A percentile compares a stretch with the other conserved stretches of the same genome.
Evolutionary conservation across 306 rosid species (phyloP).

Genomic region (Cucurbita maxima): DNA sequence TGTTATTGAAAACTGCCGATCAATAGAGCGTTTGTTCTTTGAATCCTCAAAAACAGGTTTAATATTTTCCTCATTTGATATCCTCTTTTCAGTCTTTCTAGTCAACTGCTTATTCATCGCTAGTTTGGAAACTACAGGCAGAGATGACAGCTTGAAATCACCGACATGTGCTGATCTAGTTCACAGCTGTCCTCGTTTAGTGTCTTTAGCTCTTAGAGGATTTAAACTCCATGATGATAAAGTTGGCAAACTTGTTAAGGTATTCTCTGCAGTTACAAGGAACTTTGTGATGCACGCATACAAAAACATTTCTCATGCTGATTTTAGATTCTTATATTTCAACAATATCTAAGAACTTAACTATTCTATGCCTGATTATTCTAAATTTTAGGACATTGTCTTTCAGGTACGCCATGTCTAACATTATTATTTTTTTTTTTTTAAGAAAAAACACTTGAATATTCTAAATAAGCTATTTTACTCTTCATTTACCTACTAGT

Average conservation of each 20-base stretch:
- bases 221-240: constrained; percentile 83
- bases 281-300: neutral
- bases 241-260: constrained; percentile 85
- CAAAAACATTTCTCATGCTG: neutral
- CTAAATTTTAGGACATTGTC: neutral
- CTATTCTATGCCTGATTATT: neutral
- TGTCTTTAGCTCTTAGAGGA: constrained; percentile 87
- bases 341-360: neutral
- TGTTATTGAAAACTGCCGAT: constrained; percentile 67
- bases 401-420: neutral
- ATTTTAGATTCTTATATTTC: neutral
- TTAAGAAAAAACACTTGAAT: neutral
- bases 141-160: constrained; percentile 91
- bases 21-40: constrained; percentile 78
- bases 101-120: constrained; percentile 16
- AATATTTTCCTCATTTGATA: constrained; percentile 5
- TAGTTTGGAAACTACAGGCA: constrained; percentile 42
- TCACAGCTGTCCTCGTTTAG: constrained; percentile 57
- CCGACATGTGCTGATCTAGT: constrained; percentile 70
- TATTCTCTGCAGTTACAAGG: constrained; percentile 17
- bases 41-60: constrained; percentile 86
- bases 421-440: neutral
- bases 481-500: neutral
- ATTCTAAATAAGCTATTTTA: neutral
- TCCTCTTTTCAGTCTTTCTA: constrained; percentile 1